Evolutionary conservation across 129 eudicot genomes (phyloP).

Genomic region (Oenanthe sinensis): DNA sequence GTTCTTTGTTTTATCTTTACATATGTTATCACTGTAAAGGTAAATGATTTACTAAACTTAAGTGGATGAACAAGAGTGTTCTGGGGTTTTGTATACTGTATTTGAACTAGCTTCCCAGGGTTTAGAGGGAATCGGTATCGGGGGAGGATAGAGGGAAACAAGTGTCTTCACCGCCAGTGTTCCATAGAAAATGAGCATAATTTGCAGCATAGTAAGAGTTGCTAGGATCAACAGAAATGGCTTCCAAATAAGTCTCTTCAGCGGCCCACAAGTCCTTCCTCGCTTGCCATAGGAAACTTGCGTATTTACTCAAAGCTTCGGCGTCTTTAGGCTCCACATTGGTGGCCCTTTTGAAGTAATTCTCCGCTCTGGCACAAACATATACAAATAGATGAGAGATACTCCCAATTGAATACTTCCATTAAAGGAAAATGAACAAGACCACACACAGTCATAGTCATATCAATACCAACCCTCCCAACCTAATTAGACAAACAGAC

Average conservation of each 20-base stretch:
- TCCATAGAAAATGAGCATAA: conserved; percentile 88
- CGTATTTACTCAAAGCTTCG: conserved; percentile 70
- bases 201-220: conserved; percentile 63
- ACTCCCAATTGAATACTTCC: conserved; percentile 1
- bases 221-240: conserved; percentile 64
- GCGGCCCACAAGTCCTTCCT: conserved; percentile 82
- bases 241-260: conserved; percentile 73
- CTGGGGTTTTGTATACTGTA: background rate
- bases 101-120: background rate
- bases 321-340: conserved; percentile 84
- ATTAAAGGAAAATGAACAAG: conserved; percentile 15
- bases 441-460: conserved; percentile 17
- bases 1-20: background rate
- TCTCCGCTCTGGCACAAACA: conserved; percentile 63
- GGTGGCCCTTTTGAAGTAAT: conserved; percentile 75
- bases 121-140: conserved; percentile 24
- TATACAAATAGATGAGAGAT: background rate
- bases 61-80: conserved; percentile 1
- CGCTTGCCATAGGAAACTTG: conserved; percentile 78
- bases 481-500: conserved; percentile 13
- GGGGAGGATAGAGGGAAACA: conserved; percentile 69
- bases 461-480: conserved; percentile 6
- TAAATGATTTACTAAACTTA: conserved; percentile 6
- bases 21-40: conserved; percentile 3
- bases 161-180: conserved; percentile 82